Percentiles rank a stretch among this genome's conserved stretches.
Conservation (phyloP, 179 eudicot species). For the Actinidia polygama region DNA sequence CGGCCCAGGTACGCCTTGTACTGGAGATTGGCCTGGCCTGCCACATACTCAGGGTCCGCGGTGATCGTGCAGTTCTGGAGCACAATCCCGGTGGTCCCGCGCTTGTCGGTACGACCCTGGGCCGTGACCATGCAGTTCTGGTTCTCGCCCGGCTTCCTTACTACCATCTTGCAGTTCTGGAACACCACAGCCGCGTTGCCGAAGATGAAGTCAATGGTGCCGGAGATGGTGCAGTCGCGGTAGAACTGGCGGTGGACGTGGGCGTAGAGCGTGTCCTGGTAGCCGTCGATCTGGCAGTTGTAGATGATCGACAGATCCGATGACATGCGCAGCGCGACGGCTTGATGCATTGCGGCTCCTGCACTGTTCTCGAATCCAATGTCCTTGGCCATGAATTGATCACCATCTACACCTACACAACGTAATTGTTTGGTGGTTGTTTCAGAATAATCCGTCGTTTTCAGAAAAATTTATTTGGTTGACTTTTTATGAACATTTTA, state of each 20-base stretch:
- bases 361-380: constrained; percentile 79
- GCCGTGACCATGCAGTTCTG: constrained; percentile 60
- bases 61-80: constrained; percentile 33
- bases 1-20: constrained; percentile 58
- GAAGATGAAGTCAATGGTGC: constrained; percentile 65
- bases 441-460: too few species aligned
- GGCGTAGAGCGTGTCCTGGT: constrained; percentile 63
- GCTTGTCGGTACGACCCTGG: constrained; percentile 51
- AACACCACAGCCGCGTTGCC: constrained; percentile 63
- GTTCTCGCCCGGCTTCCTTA: constrained; percentile 42
- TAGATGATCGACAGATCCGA: constrained; percentile 52
- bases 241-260: constrained; percentile 65
- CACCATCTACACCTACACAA: constrained; percentile 48
- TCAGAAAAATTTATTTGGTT: too few species aligned
- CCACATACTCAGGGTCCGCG: constrained; percentile 15
- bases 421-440: neutral
- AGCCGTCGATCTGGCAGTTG: constrained; percentile 62
- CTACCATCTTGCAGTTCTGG: constrained; percentile 59
- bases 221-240: constrained; percentile 61
- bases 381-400: constrained; percentile 60
- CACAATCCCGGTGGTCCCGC: constrained; percentile 32
- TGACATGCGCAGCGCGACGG: constrained; percentile 58
- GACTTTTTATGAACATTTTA: too few species aligned
- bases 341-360: constrained; percentile 51
- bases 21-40: neutral